Evolutionary conservation across 805 yeast species (phyloP), one percentile per base, ranked within the genome.

Genomic region (Lachancea sp.): DNA sequence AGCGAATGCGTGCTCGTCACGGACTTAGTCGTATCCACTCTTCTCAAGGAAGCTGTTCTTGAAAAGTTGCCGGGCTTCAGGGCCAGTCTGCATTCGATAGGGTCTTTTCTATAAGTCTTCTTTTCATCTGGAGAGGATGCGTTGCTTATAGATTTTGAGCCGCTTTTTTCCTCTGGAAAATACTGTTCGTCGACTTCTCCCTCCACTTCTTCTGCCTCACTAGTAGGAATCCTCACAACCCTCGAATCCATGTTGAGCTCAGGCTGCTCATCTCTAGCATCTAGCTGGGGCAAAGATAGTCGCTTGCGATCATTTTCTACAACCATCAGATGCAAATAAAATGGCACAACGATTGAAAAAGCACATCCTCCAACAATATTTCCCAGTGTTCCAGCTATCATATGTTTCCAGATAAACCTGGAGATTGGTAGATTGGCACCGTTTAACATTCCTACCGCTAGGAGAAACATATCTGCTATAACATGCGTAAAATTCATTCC

Each of bases 211-310:
- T 40, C 44, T 5, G 36, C 38, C 33, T 47, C 45, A 5, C 19
- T 21, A 0, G 63, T 44, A 28, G 63, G 45, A 7, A 71, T 65
- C 44, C 84, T 71, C 2, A 83, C 83, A 8, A 84, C 90, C 64
- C 92, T 73, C 4, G 90, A 82, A 58, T 84, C 94, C 67, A 75
- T 71, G 51, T 78, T 79, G 45, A 82, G 62, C 51, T 81, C 83
- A 3, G 94, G 92, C 49, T 82, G 90, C 58, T 84, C 92, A 60
- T 84, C 94, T 50, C 77, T 71, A 40, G 78, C 77, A 29, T 81
- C 90, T 50, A 73, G 83, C 29, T 67, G 63, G 2, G 94, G 94
- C 45, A 84, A 67, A 19, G 78, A 70, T 56, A 83, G 64, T 33
- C 67, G 54, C 47, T 69, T 70, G 59, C 77, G 75, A 63, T 84